Conservation (phyloP, 1,139 yeast species). For the Scheffersomyces titani region DNA sequence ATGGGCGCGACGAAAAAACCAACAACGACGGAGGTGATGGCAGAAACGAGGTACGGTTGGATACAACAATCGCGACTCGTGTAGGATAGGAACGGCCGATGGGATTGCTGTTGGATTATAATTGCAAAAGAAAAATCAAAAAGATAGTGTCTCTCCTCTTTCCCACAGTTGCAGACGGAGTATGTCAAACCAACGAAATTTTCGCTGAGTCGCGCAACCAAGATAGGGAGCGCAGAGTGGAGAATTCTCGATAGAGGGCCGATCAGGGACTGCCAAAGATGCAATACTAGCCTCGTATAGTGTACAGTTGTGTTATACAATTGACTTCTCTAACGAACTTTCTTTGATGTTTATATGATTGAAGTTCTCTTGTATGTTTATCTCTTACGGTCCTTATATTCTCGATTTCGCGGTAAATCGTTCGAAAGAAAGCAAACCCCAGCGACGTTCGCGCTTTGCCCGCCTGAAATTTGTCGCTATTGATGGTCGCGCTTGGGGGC, state of each 20-base stretch:
- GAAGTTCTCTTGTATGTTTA: neutral
- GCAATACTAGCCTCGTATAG: neutral
- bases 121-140: neutral
- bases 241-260: neutral
- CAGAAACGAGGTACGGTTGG: neutral
- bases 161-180: neutral
- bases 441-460: neutral
- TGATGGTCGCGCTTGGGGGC: neutral
- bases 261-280: neutral
- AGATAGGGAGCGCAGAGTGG: neutral
- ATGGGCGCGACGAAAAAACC: neutral
- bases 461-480: neutral
- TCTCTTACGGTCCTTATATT: neutral
- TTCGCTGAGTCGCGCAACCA: neutral
- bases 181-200: neutral
- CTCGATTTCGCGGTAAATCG: neutral
- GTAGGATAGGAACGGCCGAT: neutral
- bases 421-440: neutral
- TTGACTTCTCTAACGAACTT: neutral
- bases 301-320: neutral
- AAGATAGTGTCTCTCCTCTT: neutral
- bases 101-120: neutral
- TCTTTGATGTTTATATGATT: neutral
- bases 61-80: neutral
- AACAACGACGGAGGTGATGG: neutral